phyloP scores from a whole-genome alignment of 192 early-diverging fungal species.

The Backusella mclennaniae region DNA sequence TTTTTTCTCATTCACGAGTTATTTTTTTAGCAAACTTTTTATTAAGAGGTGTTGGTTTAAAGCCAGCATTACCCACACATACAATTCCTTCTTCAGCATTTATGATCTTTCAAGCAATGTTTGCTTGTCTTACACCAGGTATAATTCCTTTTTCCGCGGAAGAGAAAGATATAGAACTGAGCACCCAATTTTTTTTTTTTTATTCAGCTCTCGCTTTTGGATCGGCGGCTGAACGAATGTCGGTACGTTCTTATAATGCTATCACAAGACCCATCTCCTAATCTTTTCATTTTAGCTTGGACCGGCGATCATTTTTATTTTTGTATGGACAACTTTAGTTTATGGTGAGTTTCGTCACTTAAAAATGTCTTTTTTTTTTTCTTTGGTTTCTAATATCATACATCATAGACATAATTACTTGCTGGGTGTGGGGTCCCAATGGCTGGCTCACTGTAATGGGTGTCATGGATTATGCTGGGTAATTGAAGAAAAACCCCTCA shows the following conservation, averaged over 20 bases:
- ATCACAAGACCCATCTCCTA: not conserved
- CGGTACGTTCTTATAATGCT: constrained; percentile 35
- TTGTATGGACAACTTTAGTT: constrained; percentile 69
- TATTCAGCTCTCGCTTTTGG: constrained; percentile 60
- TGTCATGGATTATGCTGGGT: constrained; percentile 80
- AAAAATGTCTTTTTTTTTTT: not conserved
- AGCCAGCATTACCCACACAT: constrained; percentile 55
- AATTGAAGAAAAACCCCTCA: not conserved
- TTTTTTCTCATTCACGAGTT: not conserved
- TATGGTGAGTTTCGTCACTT: constrained; percentile 38
- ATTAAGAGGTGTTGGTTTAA: constrained; percentile 54
- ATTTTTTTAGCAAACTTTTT: constrained; percentile 44
- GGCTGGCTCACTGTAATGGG: constrained; percentile 80
- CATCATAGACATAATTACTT: constrained; percentile 58
- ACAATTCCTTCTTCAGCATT: constrained; percentile 62
- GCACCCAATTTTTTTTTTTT: not conserved
- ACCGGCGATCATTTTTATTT: constrained; percentile 62
- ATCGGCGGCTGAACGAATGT: constrained; percentile 72
- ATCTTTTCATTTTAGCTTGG: constrained; percentile 19
- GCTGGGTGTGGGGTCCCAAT: constrained; percentile 79
- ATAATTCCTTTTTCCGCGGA: not conserved
- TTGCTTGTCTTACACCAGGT: constrained; percentile 67
- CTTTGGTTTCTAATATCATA: not conserved
- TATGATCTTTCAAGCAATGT: constrained; percentile 79
- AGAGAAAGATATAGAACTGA: not conserved